Evolutionary conservation across 2,329 filamentous ascomycete genomes (phyloP), one percentile per base, ranked within the genome.

Genomic region (Corynespora cassiicola): DNA sequence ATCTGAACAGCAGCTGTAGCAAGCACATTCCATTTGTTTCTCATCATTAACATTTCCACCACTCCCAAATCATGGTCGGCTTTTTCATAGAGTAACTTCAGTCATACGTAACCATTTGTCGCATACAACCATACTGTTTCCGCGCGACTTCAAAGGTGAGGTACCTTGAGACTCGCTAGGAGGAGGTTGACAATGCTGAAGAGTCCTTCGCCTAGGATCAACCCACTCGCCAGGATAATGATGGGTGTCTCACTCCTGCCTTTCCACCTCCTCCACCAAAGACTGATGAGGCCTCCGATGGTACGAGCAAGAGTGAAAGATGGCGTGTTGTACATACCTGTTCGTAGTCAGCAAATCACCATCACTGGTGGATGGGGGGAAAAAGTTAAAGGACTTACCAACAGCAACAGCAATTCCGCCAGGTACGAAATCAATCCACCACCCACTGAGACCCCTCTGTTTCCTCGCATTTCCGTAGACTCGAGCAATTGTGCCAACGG

Each of bases 401-500:
- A 96, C 90, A 24, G 94, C 94, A 14, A 99, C 92, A 3, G 94
- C 92, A 58, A 99, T 96, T 0, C 94, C 94, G 6, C 94, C 92
- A 0, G 94, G 94, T 9, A 99, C 76, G 63, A 82, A 88, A 2
- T 82, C 74, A 56, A 87, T 78, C 90, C 89, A 95, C 44, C 72
- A 69, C 51, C 54, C 58, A 34, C 61, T 67, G 15, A 54, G 46
- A 19, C 61, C 69, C 57, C 45, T 54, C 34, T 43, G 47, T 39
- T 61, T 69, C 39, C 60, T 54, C 14, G 43, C 51, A 21, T 48
- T 61, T 0, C 60, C 63, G 52, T 61, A 70, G 0, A 68, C 87
- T 36, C 90, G 82, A 10, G 88, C 45, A 2, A 83, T 71, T 0
- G 94, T 97, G 0, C 85, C 78, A 1, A 78, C 61, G 0, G 85